Evolutionary conservation across 805 yeast species (phyloP), one percentile per base, ranked within the genome.

Genomic region (Pichia nakasei): DNA sequence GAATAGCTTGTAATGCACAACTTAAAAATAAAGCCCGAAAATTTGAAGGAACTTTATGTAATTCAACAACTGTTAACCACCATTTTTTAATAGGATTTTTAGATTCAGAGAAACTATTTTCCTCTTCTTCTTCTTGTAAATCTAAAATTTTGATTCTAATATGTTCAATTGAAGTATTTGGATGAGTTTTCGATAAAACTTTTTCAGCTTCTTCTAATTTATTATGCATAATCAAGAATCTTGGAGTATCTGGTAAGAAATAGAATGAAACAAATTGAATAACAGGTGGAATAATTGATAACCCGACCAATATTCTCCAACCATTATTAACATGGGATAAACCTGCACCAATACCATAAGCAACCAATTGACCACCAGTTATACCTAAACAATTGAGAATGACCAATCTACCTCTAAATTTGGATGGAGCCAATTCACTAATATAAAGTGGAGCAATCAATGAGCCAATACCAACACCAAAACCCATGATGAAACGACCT

Each of bases 401-500:
- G 31, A 94, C 93, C 43, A 91, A 72, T 50, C 97, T 73, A 44
- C 97, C 97, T 60, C 98, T 76, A 60, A 85, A 86, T 61, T 80
- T 77, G 15, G 93, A 76, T 24, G 98, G 97, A 3, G 97, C 95
- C 60, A 89, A 75, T 63, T 91, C 98, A 44, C 87, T 72, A 49
- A 91, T 84, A 71, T 88, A 89, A 45, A 91, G 70, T 1, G 98
- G 98, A n/a, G 97, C 87, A 44, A 87, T 82, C 43, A 91, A 69
- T 3, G 97, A 88, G 1, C 97, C 97, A 44, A 85, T 75, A 53
- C 98, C 98, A 22, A 91, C 97, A 54, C 96, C 97, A 63, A 85
- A 85, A 17, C 98, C 98, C 82, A 93, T 85, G 39, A 91, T 70
- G 52, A 93, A 82, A 60, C 97, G 75, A 37, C 97, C 98, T 13